Percentiles rank a stretch among this genome's conserved stretches.
phyloP scores from a whole-genome alignment of 2,329 filamentous ascomycete species.

The Thelonectria discophora region DNA sequence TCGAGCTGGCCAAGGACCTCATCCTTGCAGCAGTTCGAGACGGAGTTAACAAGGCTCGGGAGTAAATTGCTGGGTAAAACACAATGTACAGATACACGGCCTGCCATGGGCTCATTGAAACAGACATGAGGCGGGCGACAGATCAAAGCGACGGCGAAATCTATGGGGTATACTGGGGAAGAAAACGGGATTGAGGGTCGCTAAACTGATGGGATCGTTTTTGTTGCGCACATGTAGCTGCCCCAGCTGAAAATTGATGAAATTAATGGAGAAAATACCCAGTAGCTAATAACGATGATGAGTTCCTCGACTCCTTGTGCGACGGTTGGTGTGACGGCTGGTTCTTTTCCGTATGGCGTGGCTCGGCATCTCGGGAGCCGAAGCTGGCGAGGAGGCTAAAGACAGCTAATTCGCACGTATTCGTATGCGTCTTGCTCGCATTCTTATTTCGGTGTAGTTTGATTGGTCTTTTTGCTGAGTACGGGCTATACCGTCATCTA shows the following conservation, averaged over 20 bases:
- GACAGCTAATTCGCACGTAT: constrained; percentile 9
- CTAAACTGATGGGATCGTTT: constrained; percentile 3
- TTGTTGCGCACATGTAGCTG: constrained; percentile 6
- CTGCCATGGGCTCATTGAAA: too few species aligned
- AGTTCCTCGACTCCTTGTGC: neutral
- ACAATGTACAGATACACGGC: neutral
- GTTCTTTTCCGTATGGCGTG: neutral
- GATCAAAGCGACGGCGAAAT: constrained; percentile 14
- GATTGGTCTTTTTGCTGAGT: neutral
- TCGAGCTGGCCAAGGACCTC: constrained; percentile 87
- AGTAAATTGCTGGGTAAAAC: constrained; percentile 32
- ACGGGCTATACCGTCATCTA: too few species aligned
- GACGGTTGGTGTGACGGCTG: neutral
- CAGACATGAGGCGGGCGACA: neutral
- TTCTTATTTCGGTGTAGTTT: constrained; percentile 14
- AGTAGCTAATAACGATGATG: constrained; percentile 23
- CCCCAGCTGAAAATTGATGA: constrained; percentile 22
- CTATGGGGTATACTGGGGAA: constrained; percentile 28
- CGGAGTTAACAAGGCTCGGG: constrained; percentile 54
- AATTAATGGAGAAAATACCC: constrained; percentile 30
- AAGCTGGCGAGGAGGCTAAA: too few species aligned
- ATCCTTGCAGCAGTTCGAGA: constrained; percentile 85
- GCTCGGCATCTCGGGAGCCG: neutral
- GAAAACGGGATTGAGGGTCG: constrained; percentile 26
- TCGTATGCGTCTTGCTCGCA: constrained; percentile 24